These are phyloP conservation scores for Trichomonascaceae sp. DNA, from an alignment of 1,139 yeast species.

Conservation along the genomic window DNA sequence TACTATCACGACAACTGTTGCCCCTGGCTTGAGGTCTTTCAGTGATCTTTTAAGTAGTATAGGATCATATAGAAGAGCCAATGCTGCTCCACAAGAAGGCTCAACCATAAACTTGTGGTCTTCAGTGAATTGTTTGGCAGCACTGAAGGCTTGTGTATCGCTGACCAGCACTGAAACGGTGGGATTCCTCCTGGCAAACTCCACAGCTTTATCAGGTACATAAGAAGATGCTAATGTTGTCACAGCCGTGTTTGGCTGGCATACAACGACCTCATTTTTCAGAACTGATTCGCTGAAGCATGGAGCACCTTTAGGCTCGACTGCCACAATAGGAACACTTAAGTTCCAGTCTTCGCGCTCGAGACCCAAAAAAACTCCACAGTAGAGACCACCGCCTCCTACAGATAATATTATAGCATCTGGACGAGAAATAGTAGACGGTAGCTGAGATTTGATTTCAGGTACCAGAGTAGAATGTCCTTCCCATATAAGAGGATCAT, in stretches of 20 bases:
- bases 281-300: slow-evolving; percentile 46
- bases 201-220: slow-evolving; percentile 44
- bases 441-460: slow-evolving; percentile 46
- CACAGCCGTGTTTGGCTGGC: slow-evolving; percentile 45
- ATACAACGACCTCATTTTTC: slow-evolving; percentile 40
- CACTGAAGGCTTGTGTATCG: slow-evolving; percentile 50
- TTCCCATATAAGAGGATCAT: slow-evolving; percentile 57
- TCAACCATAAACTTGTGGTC: slow-evolving; percentile 51
- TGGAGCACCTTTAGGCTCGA: slow-evolving; percentile 60
- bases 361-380: slow-evolving; percentile 57
- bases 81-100: slow-evolving; percentile 73
- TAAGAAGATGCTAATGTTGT: slow-evolving; percentile 60
- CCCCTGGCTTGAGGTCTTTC: slow-evolving; percentile 36
- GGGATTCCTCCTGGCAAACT: slow-evolving; percentile 36
- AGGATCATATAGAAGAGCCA: slow-evolving; percentile 44
- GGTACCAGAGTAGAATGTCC: slow-evolving; percentile 59
- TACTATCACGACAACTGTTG: slow-evolving; percentile 51
- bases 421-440: slow-evolving; percentile 26
- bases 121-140: slow-evolving; percentile 45
- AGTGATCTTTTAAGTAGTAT: slow-evolving; percentile 26
- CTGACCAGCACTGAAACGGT: slow-evolving; percentile 45
- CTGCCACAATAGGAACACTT: slow-evolving; percentile 44
- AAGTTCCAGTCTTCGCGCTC: slow-evolving; percentile 34
- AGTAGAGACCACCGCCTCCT: slow-evolving; percentile 72
- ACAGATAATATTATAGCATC: slow-evolving; percentile 61